Base-by-base conservation (phyloP, 2,329 filamentous ascomycete species). In the Calonectria hongkongensis region DNA sequence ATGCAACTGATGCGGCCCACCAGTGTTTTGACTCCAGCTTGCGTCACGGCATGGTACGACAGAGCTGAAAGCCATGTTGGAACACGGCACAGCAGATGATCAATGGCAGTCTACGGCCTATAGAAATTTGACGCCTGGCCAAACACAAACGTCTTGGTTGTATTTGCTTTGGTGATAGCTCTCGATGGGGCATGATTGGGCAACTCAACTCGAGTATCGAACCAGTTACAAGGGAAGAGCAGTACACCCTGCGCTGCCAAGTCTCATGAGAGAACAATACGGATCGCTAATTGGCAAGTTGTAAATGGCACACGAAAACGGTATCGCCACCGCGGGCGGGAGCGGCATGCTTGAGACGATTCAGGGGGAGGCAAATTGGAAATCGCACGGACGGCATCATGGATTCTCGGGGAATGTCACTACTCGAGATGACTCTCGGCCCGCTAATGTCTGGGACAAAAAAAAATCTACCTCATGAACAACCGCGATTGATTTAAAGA, bases 1-100 rank as follows among this genome's bases (percentile, higher is more conserved):
- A 60, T 60, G 54, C n/a, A 41, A 41, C 54, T 16, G 21, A 41
- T 5, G 15, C 36, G n/a, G 21, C 54, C 54, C 33, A 25, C 54
- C 54, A 5, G n/a, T 25, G 54, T 36, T 41, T n/a, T n/a, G 21
- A 41, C 16, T 21, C 25, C n/a, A 41, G n/a, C 33, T 33, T 9
- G 33, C 33, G 39, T 60, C 54, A 60, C n/a, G 45, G 25, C 54
- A 41, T 54, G 27, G 15, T 21, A 33, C 33, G 12, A 13, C 33
- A 36, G 33, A 60, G 36, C 54, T 60, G 54, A 60, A 60, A 60
- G 15, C 8, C n/a, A 60, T 41, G 36, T 30, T n/a, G 36, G 36
- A 41, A 60, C 54, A 41, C 54, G 54, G 54, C 33, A 60, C 21
- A 41, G 25, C 13, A 58, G 41, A 60, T 41, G 21, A 25, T 21